A percentile compares a stretch with the other conserved stretches of the same genome.
These are phyloP conservation scores for Russula ochroleuca DNA, from an alignment of 768 basidiomycete genomes.

Conservation along the genomic window DNA sequence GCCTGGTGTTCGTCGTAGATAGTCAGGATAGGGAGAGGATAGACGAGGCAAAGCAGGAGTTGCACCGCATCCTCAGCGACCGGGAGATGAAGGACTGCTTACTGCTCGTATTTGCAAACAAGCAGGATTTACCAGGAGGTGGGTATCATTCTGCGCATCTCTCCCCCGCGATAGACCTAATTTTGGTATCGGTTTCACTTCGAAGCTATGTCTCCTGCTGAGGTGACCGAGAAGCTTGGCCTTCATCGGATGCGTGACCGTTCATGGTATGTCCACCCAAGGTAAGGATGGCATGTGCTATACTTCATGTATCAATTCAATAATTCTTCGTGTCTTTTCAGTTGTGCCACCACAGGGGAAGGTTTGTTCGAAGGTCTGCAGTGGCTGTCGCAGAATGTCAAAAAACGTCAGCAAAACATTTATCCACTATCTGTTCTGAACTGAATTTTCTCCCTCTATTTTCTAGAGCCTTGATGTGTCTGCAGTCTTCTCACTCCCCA, in stretches of 20 bases:
- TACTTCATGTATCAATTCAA: background rate
- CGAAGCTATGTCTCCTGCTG: conserved; percentile 96
- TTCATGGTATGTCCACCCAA: conserved; percentile 99
- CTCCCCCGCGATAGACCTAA: background rate
- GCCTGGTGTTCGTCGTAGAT: conserved; percentile 97
- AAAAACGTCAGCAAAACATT: conserved; percentile 70
- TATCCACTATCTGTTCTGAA: background rate
- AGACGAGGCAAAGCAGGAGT: conserved; percentile 93
- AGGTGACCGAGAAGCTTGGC: conserved; percentile 95
- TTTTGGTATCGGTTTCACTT: background rate
- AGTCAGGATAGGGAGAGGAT: conserved; percentile 93
- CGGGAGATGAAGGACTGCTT: conserved; percentile 98
- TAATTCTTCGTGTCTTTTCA: conserved; percentile 33
- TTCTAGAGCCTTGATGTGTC: conserved; percentile 19
- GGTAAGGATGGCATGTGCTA: conserved; percentile 46
- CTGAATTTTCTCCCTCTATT: background rate
- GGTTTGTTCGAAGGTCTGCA: conserved; percentile 96
- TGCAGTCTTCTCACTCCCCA: background rate
- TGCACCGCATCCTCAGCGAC: conserved; percentile 93
- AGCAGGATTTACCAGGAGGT: conserved; percentile 98
- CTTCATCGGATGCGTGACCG: conserved; percentile 94
- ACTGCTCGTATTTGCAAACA: conserved; percentile 97
- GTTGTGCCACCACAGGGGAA: conserved; percentile 95
- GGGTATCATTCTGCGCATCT: conserved; percentile 29
- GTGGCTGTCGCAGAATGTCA: conserved; percentile 96